phyloP scores from a whole-genome alignment of 768 basidiomycete genomes.

The Phlebiopsis flavidoalba region DNA sequence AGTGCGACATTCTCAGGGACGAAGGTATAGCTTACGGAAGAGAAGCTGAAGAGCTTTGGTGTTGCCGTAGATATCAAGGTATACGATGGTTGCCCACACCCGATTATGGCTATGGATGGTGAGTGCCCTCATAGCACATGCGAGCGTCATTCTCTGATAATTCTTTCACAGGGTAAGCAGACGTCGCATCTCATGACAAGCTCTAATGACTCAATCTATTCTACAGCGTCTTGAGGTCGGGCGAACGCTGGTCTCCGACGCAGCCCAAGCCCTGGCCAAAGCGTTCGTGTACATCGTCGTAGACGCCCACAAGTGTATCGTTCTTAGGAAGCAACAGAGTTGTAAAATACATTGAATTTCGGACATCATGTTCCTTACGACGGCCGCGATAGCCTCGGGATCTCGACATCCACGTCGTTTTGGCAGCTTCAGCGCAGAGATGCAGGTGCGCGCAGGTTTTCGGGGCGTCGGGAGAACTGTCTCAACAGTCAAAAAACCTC shows the following conservation, averaged over 20 bases:
- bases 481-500: not conserved
- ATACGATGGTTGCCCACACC: slow-evolving; percentile 66
- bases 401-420: slow-evolving; percentile 69
- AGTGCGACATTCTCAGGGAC: slow-evolving; percentile 60
- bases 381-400: slow-evolving; percentile 62
- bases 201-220: not conserved
- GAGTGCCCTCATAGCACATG: slow-evolving; percentile 19
- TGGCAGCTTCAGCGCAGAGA: slow-evolving; percentile 67
- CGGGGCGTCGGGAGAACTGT: slow-evolving; percentile 44
- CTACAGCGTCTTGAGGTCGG: slow-evolving; percentile 33
- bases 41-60: slow-evolving; percentile 48
- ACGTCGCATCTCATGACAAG: not conserved
- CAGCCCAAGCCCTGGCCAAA: slow-evolving; percentile 28
- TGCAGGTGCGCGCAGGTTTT: slow-evolving; percentile 75
- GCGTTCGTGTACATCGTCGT: slow-evolving; percentile 23
- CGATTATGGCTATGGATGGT: slow-evolving; percentile 74
- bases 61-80: slow-evolving; percentile 48
- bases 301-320: not conserved
- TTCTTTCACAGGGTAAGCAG: not conserved
- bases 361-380: not conserved
- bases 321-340: not conserved
- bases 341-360: not conserved
- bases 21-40: slow-evolving; percentile 63
- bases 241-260: slow-evolving; percentile 33
- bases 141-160: not conserved